Evolutionary conservation across 1,284 basidiomycete species (phyloP), one percentile per base, ranked within the genome.

Genomic region (Cutaneotrichosporon sp.): DNA sequence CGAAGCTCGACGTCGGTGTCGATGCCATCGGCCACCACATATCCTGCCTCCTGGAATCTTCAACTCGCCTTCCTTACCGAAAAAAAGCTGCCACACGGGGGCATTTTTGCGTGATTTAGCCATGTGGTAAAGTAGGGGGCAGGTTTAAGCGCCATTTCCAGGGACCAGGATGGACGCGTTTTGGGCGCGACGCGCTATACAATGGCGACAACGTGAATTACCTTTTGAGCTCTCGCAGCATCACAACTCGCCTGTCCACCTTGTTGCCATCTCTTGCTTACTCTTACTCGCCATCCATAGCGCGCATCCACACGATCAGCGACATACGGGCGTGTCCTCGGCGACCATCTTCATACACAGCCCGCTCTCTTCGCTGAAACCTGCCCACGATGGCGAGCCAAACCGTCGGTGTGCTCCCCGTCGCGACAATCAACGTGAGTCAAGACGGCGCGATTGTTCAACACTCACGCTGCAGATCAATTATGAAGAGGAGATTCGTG

Each of bases 361-460:
- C 41, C 22, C 13, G 4, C n/a, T 12, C 30, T 14, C 15, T 30
- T 10, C n/a, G 9, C 26, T 7, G 15, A 4, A 26, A 4, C n/a
- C 20, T 34, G 30, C 17, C 23, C 22, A 30, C 37, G 26, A 42
- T 49, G 47, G 45, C 34, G 22, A 49, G 18, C 17, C 21, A 39
- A 21, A 35, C 8, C 39, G 39, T 66, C 20, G 69, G 68, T 26
- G 66, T 73, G 18, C 59, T 76, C n/a, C 74, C 74, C 33, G 72
- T 74, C 22, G 74, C 73, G 34, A 65, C 60, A 44, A 66, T 76
- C 33, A 56, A 65, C 9, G 72, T 74, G 48, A 57, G 72, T 67
- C 33, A n/a, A 30, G 26, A 30, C 10, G 10, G 10, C 21, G n/a
- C 8, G 20, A 14, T 8, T 4, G n/a, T 22, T 9, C 36, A 2